Evolutionary conservation across 768 basidiomycete genomes (phyloP).

Genomic region (Neoboletus brunneissimus): DNA sequence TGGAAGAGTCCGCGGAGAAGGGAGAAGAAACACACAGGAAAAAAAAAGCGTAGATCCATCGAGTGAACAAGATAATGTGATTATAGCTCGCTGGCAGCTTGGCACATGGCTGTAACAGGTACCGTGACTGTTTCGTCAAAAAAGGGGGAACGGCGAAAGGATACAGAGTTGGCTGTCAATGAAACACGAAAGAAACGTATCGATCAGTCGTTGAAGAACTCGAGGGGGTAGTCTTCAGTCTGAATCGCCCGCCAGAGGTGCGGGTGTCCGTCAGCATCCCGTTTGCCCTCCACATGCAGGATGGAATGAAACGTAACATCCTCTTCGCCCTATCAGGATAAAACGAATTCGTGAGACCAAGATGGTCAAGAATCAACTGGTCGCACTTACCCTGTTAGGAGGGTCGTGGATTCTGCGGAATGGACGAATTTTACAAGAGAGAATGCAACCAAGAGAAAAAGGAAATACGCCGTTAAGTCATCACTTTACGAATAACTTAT

Average conservation of each 20-base stretch:
- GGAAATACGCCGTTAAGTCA: slow-evolving; percentile 12
- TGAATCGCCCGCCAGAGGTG: slow-evolving; percentile 67
- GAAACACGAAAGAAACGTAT: not conserved
- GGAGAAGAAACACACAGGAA: not conserved
- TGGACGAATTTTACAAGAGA: not conserved
- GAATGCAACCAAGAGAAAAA: slow-evolving; percentile 2
- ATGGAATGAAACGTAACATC: slow-evolving; percentile 73
- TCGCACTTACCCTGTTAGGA: slow-evolving; percentile 55
- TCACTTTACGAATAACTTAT: not conserved
- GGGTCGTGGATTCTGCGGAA: slow-evolving; percentile 67
- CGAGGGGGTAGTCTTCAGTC: slow-evolving; percentile 49
- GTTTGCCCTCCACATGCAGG: slow-evolving; percentile 55
- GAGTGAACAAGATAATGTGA: not conserved
- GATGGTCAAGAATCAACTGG: not conserved
- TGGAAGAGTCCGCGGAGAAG: slow-evolving; percentile 11
- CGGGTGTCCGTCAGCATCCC: slow-evolving; percentile 46
- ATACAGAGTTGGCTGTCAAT: not conserved
- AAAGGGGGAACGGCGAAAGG: not conserved
- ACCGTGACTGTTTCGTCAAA: slow-evolving; percentile 21
- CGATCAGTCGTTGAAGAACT: slow-evolving; percentile 29
- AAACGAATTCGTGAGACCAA: slow-evolving; percentile 7
- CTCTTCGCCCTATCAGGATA: slow-evolving; percentile 49
- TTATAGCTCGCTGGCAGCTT: slow-evolving; percentile 1
- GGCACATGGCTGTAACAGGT: slow-evolving; percentile 14
- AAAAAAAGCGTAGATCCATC: slow-evolving; percentile 2